Percentiles rank a stretch among this genome's conserved stretches.
Evolutionary conservation across 805 yeast species (phyloP).

Genomic region (Candida morakotiae): DNA sequence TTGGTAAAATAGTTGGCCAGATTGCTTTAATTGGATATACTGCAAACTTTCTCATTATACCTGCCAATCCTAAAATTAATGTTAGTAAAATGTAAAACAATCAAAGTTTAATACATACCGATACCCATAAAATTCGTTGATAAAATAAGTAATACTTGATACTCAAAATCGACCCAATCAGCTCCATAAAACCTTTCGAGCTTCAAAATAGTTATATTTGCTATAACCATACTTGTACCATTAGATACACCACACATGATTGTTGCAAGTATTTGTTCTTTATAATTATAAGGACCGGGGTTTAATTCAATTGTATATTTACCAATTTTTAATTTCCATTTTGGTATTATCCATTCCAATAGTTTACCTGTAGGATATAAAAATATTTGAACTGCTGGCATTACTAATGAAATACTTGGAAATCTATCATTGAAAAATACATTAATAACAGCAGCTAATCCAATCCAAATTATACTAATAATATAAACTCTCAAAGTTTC

Average conservation of each 20-base stretch:
- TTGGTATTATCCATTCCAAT: constrained; percentile 31
- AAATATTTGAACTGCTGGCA: constrained; percentile 43
- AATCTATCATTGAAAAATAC: constrained; percentile 53
- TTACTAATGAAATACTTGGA: constrained; percentile 40
- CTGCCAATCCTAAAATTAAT: no score
- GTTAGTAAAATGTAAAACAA: no score
- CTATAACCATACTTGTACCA: constrained; percentile 20
- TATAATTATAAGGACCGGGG: constrained; percentile 56
- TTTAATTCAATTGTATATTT: constrained; percentile 26
- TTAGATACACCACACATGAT: constrained; percentile 34
- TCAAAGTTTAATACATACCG: no score
- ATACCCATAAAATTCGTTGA: constrained; percentile 24
- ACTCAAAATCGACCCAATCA: constrained; percentile 24
- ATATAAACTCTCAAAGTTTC: constrained; percentile 48
- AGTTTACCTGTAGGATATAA: constrained; percentile 42
- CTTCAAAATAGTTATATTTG: constrained; percentile 22
- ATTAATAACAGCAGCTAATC: constrained; percentile 50
- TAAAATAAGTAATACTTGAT: constrained; percentile 18
- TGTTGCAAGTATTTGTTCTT: constrained; percentile 66
- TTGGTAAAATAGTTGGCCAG: constrained; percentile 27
- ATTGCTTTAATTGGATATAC: constrained; percentile 21
- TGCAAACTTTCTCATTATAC: constrained; percentile 22
- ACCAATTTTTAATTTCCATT: constrained; percentile 21
- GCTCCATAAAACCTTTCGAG: constrained; percentile 17
- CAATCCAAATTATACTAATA: constrained; percentile 47